Conservation (phyloP, 1,284 basidiomycete genomes). For the Papiliotrema laurentii region DNA sequence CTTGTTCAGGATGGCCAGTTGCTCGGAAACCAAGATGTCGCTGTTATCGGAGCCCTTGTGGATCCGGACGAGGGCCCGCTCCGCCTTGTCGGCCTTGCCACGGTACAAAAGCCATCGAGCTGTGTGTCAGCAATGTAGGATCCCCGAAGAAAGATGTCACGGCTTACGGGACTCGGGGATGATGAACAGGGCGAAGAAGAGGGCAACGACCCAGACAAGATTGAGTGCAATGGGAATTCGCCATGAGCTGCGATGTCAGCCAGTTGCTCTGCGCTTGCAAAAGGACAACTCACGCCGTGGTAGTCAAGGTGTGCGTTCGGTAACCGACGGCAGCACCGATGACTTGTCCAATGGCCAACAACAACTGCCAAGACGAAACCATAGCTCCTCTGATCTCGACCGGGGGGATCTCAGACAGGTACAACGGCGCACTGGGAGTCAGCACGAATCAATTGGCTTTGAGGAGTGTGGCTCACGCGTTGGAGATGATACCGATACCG, state of each 20-base stretch:
- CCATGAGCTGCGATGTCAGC: conserved; percentile 20
- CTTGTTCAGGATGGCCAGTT: conserved; percentile 45
- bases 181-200: conserved; percentile 40
- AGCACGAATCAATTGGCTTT: not conserved
- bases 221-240: conserved; percentile 50
- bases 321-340: conserved; percentile 49
- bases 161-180: conserved; percentile 40
- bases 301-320: conserved; percentile 19
- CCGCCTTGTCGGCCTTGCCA: conserved; percentile 47
- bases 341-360: conserved; percentile 51
- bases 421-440: conserved; percentile 38
- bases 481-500: conserved; percentile 49
- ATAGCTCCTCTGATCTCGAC: conserved; percentile 48
- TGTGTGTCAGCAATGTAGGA: conserved; percentile 9
- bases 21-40: conserved; percentile 41
- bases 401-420: conserved; percentile 50
- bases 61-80: conserved; percentile 42
- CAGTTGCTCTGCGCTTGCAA: not conserved
- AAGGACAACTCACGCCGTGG: conserved; percentile 14
- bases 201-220: conserved; percentile 45
- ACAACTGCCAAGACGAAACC: conserved; percentile 49
- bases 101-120: conserved; percentile 49
- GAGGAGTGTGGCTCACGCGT: conserved; percentile 20
- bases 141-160: not conserved
- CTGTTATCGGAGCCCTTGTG: conserved; percentile 46